Evolutionary conservation across 352 stramenopile genomes (phyloP).

Genomic region (Plasmopara muralis): DNA sequence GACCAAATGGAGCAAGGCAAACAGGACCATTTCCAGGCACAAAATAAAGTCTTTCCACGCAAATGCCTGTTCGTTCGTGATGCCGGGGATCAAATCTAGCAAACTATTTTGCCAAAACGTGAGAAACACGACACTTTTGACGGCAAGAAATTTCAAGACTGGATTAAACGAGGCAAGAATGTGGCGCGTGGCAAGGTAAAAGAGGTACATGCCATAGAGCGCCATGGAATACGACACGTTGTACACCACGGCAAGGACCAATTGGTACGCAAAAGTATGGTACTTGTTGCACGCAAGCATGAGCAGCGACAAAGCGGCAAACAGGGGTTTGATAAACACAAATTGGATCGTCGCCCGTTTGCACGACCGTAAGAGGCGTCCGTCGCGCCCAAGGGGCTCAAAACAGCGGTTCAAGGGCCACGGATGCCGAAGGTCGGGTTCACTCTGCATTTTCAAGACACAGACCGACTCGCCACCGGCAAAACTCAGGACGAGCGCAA

Average conservation of each 20-base stretch:
- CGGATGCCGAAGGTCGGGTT: conserved; percentile 72
- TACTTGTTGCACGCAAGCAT: conserved; percentile 77
- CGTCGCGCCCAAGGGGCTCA: conserved; percentile 68
- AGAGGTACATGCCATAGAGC: conserved; percentile 86
- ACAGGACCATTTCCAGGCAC: conserved; percentile 86
- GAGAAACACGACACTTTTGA: conserved; percentile 90
- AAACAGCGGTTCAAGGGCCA: conserved; percentile 78
- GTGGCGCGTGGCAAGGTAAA: conserved; percentile 87
- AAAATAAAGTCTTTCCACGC: conserved; percentile 90
- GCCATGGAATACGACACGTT: conserved; percentile 88
- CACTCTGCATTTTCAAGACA: conserved; percentile 82
- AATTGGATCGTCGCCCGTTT: conserved; percentile 91
- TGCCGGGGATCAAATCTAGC: conserved; percentile 79
- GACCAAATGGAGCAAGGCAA: conserved; percentile 65
- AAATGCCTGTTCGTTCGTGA: conserved; percentile 80
- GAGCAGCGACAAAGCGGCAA: conserved; percentile 78
- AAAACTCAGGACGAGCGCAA: conserved; percentile 87
- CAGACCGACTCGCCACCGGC: conserved; percentile 83
- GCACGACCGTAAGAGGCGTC: conserved; percentile 74
- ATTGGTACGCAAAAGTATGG: conserved; percentile 71
- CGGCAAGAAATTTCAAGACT: conserved; percentile 89
- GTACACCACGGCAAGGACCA: conserved; percentile 83
- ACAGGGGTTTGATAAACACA: conserved; percentile 87
- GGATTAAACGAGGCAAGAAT: conserved; percentile 79
- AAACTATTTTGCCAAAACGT: conserved; percentile 89